These are phyloP conservation scores for Ogataea degrootiae DNA, from an alignment of 805 yeast species.

Conservation along the genomic window DNA sequence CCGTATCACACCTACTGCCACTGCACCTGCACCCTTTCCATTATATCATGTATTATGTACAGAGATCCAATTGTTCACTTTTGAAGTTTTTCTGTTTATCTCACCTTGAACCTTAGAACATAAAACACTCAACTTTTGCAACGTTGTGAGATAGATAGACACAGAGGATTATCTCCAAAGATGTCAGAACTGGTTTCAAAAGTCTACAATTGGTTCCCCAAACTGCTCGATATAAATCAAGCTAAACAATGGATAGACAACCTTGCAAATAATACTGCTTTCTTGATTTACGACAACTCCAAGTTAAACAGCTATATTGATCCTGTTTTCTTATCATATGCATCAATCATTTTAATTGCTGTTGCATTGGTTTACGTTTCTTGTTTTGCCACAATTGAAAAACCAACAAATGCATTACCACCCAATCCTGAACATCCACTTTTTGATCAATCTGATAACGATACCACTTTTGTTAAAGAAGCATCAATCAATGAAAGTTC, in stretches of 20 bases:
- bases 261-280: constrained; percentile 17
- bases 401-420: constrained; percentile 26
- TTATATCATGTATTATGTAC: too few species aligned
- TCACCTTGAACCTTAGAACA: too few species aligned
- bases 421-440: constrained; percentile 35
- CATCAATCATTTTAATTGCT: constrained; percentile 17
- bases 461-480: constrained; percentile 15
- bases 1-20: too few species aligned
- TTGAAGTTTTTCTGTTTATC: too few species aligned
- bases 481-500: constrained; percentile 21
- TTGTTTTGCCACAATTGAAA: constrained; percentile 29
- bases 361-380: constrained; percentile 31
- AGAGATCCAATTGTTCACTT: too few species aligned
- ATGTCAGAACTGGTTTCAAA: too few species aligned
- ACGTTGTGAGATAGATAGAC: too few species aligned
- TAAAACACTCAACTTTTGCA: too few species aligned
- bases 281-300: constrained; percentile 15
- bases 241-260: neutral
- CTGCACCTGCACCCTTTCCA: too few species aligned
- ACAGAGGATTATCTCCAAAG: too few species aligned
- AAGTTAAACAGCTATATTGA: constrained; percentile 10
- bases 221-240: neutral
- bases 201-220: neutral
- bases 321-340: constrained; percentile 15
- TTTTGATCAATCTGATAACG: constrained; percentile 39